Evolutionary conservation across 306 rosid species (phyloP), one percentile per base, ranked within the genome.

Genomic region (Trichosanthes truncata): DNA sequence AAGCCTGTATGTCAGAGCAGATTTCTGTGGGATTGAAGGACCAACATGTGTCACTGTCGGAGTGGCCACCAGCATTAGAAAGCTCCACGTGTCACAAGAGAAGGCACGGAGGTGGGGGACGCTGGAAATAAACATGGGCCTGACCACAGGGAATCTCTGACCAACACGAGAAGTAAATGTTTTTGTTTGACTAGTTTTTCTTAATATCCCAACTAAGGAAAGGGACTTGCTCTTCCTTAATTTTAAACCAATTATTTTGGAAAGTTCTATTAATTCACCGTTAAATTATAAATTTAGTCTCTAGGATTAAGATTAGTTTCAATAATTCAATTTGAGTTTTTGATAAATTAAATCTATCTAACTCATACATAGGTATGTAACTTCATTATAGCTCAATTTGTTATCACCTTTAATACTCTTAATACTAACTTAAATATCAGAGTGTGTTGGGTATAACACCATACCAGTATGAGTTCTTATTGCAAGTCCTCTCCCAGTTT

Each of bases 111-210:
- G 75, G 76, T 12, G 53, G 35, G 75, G 76, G 76, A 23, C 76
- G 20, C 53, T 69, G 53, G 10, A 11, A n/a, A 69, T 69, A 9
- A 69, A 12, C 53, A 69, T 69, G 76, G 33, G n/a, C 76, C 76
- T 69, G 11, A 41, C 20, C 76, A 40, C 76, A n/a, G 18, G 20
- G 53, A 69, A 69, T 69, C 76, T 69, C 75, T 68, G 75, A 68
- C 49, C 33, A n/a, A 40, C 73, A 65, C 46, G 3, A 40, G 33
- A 68, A 38, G 5, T 13, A 21, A n/a, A 68, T 68, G 73, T 65
- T 65, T 65, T 65, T 53, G 59, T 53, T 52, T 53, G 59, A 53
- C 59, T 20, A 53, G 25, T 4, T 18, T 17, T 6, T 20, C 23
- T 20, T 17, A 53, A 53, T 17, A 1, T 6, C 59, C 59, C 9